Conservation (phyloP, 1,139 yeast species). For the Casaregolazyma lundiana region DNA sequence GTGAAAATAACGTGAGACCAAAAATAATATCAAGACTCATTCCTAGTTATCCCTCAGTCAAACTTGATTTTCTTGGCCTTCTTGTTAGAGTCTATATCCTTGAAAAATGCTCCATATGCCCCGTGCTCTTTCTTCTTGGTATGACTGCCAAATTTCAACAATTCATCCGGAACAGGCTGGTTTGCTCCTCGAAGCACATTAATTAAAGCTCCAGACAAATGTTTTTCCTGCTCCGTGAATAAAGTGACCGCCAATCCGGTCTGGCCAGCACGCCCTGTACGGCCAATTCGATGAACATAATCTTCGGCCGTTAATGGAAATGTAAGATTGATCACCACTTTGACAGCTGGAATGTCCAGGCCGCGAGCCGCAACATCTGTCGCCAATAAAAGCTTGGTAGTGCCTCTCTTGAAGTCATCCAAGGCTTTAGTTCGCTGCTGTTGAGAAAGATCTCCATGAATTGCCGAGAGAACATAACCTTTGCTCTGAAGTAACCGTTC, state of each 20-base stretch:
- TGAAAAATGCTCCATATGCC: conserved; percentile 94
- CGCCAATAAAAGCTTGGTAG: conserved; percentile 72
- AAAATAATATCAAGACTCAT: no score
- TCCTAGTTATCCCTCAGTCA: conserved; percentile 23
- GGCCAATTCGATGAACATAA: conserved; percentile 95
- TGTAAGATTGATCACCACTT: conserved; percentile 90
- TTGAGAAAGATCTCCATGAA: conserved; percentile 94
- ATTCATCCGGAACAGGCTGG: conserved; percentile 95
- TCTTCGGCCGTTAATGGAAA: conserved; percentile 98
- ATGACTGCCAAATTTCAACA: conserved; percentile 93
- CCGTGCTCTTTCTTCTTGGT: conserved; percentile 96
- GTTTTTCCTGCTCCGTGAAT: conserved; percentile 96
- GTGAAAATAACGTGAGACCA: no score
- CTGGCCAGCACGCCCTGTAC: conserved; percentile 98
- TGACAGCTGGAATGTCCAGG: conserved; percentile 94
- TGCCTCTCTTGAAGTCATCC: conserved; percentile 78
- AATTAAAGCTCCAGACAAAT: conserved; percentile 89
- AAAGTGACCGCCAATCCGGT: conserved; percentile 91
- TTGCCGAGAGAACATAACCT: conserved; percentile 82
- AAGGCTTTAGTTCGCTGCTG: conserved; percentile 87
- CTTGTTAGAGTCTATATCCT: conserved; percentile 80
- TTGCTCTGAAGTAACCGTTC: conserved; percentile 69
- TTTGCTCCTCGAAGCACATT: conserved; percentile 90
- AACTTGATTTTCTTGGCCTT: conserved; percentile 92
- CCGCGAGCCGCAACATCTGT: conserved; percentile 99